Percentiles rank a stretch among this genome's conserved stretches.
Conservation (phyloP, 2,329 filamentous ascomycete species). For the Cytospora leucostoma region DNA sequence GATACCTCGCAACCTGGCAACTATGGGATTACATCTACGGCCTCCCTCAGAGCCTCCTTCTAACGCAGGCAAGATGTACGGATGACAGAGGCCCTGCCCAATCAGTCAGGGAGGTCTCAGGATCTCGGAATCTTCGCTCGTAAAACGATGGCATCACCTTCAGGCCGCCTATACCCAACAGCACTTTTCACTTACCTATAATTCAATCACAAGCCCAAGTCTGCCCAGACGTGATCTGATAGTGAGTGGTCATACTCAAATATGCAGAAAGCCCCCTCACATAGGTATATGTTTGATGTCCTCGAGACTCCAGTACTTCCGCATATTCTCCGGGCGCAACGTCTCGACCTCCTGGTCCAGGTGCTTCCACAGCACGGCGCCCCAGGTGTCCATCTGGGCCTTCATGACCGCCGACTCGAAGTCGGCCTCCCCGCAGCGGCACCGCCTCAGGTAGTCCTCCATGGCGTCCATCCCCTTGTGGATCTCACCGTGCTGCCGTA, state of each 20-base stretch:
- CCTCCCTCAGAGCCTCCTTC: no score
- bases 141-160: no score
- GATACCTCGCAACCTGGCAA: no score
- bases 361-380: slow-evolving; percentile 77
- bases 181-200: not conserved
- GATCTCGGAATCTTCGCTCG: no score
- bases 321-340: slow-evolving; percentile 84
- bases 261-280: slow-evolving; percentile 40
- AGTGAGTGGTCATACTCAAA: no score
- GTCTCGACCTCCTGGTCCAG: slow-evolving; percentile 81
- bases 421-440: slow-evolving; percentile 62
- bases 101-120: no score
- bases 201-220: not conserved
- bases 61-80: no score
- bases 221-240: no score
- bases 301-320: slow-evolving; percentile 74
- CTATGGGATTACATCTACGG: no score
- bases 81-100: no score
- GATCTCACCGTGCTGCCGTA: slow-evolving; percentile 77
- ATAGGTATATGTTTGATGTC: slow-evolving; percentile 74
- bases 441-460: slow-evolving; percentile 64
- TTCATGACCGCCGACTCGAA: slow-evolving; percentile 62
- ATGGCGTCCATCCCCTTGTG: slow-evolving; percentile 73
- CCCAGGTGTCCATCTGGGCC: slow-evolving; percentile 75
- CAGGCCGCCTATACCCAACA: no score